Conservation (phyloP, 352 stramenopile genomes). For the Globisporangium emineosum region DNA sequence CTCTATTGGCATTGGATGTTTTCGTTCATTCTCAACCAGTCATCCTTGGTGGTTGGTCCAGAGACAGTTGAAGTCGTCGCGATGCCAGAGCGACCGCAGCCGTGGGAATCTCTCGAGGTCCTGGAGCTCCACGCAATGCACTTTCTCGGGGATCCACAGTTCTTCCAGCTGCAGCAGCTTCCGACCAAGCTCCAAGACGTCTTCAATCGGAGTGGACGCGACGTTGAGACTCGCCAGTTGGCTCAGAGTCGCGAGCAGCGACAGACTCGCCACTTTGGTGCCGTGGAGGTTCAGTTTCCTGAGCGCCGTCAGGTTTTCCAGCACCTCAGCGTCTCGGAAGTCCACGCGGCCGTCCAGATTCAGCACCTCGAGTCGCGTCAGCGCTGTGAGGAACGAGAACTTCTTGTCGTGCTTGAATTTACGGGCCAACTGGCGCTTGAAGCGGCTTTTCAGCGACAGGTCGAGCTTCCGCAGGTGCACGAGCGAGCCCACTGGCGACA, state of each 20-base stretch:
- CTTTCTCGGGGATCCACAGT: constrained; percentile 46
- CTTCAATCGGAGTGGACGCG: constrained; percentile 46
- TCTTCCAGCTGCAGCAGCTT: constrained; percentile 32
- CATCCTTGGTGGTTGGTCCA: constrained; percentile 46
- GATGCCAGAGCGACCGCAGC: constrained; percentile 54
- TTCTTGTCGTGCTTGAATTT: constrained; percentile 37
- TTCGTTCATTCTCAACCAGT: too few relatives aligned
- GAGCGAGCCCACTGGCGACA: constrained; percentile 37
- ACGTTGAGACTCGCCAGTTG: constrained; percentile 45
- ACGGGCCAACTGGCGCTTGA: constrained; percentile 38
- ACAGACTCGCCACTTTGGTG: constrained; percentile 44
- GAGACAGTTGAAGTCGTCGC: constrained; percentile 62
- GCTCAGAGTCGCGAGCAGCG: constrained; percentile 26
- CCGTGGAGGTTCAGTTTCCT: constrained; percentile 43
- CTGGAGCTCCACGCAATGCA: constrained; percentile 41
- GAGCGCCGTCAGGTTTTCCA: constrained; percentile 38
- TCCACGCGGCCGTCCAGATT: constrained; percentile 53
- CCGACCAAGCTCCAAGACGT: constrained; percentile 25
- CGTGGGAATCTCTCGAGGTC: constrained; percentile 36
- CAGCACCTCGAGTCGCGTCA: constrained; percentile 42
- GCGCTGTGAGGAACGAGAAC: constrained; percentile 39
- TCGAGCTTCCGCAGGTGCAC: constrained; percentile 48
- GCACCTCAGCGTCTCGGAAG: constrained; percentile 44
- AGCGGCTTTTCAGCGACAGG: constrained; percentile 38
- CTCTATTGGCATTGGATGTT: too few relatives aligned